phyloP scores from a whole-genome alignment of 345 rosid genomes.

The Melaleuca quinquenervia region DNA sequence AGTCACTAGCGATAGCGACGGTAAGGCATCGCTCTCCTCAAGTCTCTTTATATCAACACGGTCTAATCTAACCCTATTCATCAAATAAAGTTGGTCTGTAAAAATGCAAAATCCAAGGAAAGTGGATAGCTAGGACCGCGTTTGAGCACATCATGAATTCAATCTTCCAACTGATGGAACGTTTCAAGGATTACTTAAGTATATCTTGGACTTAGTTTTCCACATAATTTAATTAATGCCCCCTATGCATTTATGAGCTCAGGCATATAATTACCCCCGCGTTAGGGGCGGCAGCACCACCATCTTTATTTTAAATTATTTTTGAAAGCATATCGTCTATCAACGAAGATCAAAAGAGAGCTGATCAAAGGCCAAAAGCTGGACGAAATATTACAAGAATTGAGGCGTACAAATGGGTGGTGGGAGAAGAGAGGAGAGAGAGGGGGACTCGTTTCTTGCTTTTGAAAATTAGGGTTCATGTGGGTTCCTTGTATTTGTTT shows the following conservation, averaged over 20 bases:
- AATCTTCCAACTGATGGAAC: background rate
- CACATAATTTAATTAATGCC: background rate
- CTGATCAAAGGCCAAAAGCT: background rate
- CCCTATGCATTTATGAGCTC: background rate
- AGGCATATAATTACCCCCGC: background rate
- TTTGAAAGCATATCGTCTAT: background rate
- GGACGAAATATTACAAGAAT: background rate
- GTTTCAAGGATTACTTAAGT: background rate
- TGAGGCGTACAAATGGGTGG: conserved; percentile 11
- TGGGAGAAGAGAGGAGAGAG: background rate
- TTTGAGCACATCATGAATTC: background rate
- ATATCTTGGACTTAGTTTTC: background rate
- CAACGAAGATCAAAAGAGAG: background rate
- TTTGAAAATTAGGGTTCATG: background rate
- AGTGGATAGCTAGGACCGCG: background rate
- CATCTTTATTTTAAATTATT: background rate
- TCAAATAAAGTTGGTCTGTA: background rate
- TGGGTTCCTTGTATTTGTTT: background rate
- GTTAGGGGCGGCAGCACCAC: background rate
- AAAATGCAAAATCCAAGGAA: background rate
- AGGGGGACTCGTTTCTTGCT: background rate
- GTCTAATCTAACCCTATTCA: background rate
- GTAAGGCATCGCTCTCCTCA: background rate
- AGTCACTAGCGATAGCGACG: background rate
- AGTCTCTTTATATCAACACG: background rate